Evolutionary conservation across 805 yeast species (phyloP).

Genomic region (Naumovozyma baii): DNA sequence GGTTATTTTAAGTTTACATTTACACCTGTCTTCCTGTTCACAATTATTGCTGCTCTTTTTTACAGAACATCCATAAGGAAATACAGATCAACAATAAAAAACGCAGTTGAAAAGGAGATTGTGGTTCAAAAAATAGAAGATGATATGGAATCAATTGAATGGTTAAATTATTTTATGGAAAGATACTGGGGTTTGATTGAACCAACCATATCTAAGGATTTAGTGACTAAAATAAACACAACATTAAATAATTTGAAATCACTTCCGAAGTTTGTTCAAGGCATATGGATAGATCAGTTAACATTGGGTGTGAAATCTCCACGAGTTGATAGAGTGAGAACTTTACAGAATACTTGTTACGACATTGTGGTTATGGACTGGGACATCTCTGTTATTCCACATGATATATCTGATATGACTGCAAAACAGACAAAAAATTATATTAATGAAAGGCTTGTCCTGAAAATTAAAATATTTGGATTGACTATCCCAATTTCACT

Average conservation of each 20-base stretch:
- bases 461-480: constrained; percentile 72
- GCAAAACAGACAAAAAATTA: constrained; percentile 72
- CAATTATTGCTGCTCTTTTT: constrained; percentile 47
- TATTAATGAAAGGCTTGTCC: constrained; percentile 68
- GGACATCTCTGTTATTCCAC: constrained; percentile 87
- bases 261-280: constrained; percentile 69
- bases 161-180: constrained; percentile 80
- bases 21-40: constrained; percentile 68
- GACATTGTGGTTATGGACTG: constrained; percentile 96
- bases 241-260: constrained; percentile 62
- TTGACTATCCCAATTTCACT: constrained; percentile 68
- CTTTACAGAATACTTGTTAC: constrained; percentile 73
- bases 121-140: constrained; percentile 69
- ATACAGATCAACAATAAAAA: constrained; percentile 61
- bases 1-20: constrained; percentile 70
- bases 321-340: constrained; percentile 77
- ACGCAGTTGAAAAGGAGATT: constrained; percentile 73
- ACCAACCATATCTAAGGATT: constrained; percentile 79
- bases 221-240: constrained; percentile 74
- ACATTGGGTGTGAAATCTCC: constrained; percentile 94
- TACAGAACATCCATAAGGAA: constrained; percentile 77
- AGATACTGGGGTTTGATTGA: constrained; percentile 86
- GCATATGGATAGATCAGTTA: constrained; percentile 74
- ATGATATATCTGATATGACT: constrained; percentile 70
- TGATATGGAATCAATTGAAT: constrained; percentile 87